These are phyloP conservation scores for Parietaria judaica DNA, from an alignment of 306 rosid genomes.

Conservation along the genomic window DNA sequence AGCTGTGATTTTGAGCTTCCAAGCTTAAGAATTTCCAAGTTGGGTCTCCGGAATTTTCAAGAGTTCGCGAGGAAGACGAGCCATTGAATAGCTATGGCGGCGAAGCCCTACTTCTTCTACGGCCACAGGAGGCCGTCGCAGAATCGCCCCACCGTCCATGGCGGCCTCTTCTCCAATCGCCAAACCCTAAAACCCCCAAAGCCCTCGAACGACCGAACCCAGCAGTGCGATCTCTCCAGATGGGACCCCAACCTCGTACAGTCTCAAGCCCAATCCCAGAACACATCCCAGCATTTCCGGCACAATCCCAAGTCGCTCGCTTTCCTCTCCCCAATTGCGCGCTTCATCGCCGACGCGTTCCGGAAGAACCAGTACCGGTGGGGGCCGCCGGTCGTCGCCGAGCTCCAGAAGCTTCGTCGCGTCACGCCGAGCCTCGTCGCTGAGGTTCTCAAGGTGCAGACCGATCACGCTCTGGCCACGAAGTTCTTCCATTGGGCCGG, in stretches of 20 bases:
- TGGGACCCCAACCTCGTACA: conserved; percentile 62
- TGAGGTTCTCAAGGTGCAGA: conserved; percentile 63
- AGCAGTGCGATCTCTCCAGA: conserved; percentile 38
- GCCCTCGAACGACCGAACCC: conserved; percentile 16
- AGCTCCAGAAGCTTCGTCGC: conserved; percentile 71
- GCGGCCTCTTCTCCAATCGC: conserved; percentile 65
- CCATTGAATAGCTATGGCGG: too few species aligned
- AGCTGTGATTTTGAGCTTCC: not conserved
- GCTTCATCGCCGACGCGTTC: conserved; percentile 60
- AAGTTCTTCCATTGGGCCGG: conserved; percentile 75
- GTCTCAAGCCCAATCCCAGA: not conserved
- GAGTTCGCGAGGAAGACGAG: too few species aligned
- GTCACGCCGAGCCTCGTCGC: conserved; percentile 64
- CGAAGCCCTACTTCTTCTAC: conserved; percentile 46
- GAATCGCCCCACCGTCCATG: conserved; percentile 65
- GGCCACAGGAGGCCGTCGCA: conserved; percentile 78
- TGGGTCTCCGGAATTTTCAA: too few species aligned
- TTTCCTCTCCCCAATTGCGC: conserved; percentile 63
- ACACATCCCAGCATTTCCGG: conserved; percentile 1
- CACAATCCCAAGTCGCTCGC: conserved; percentile 22
- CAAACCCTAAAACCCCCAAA: conserved; percentile 19
- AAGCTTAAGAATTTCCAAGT: too few species aligned
- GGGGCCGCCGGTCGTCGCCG: conserved; percentile 48
- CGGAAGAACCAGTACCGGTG: conserved; percentile 44
- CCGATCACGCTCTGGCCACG: conserved; percentile 43